Conservation (phyloP, 495 filamentous ascomycete genomes). For the Xylaria scruposa region DNA sequence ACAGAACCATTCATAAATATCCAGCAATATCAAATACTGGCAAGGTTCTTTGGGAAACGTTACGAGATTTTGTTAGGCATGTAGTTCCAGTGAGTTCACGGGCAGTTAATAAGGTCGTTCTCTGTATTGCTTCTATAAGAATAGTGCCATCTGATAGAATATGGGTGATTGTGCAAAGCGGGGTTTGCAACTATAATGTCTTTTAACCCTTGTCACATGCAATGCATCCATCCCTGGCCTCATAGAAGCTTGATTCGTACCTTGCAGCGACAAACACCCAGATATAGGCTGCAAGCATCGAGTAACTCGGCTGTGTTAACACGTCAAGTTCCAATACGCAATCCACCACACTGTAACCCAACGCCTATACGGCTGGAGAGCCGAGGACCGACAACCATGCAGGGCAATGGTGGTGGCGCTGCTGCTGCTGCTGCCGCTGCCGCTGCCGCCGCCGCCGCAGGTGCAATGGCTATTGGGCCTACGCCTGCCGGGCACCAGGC, state of each 20-base stretch:
- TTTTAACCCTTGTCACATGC: no score
- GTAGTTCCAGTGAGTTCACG: no score
- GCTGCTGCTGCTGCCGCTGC: slow-evolving; percentile 53
- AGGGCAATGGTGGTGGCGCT: slow-evolving; percentile 60
- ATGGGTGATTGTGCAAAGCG: no score
- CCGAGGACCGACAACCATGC: slow-evolving; percentile 42
- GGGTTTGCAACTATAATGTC: no score
- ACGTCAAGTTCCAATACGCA: background rate
- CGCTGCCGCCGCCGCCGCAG: slow-evolving; percentile 52
- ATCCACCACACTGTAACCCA: background rate
- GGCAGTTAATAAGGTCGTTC: no score
- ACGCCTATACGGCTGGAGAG: background rate
- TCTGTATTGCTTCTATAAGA: no score
- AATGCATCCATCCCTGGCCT: no score
- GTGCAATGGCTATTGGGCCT: slow-evolving; percentile 54
- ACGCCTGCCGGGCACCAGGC: slow-evolving; percentile 84
- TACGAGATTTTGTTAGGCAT: no score
- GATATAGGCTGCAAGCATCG: background rate
- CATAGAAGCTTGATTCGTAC: background rate
- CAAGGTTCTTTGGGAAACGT: no score
- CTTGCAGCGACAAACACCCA: background rate
- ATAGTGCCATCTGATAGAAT: no score
- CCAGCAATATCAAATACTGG: no score
- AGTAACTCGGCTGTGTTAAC: background rate
- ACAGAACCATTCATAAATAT: background rate